Percentiles rank a stretch among this genome's conserved stretches.
Evolutionary conservation across 495 filamentous ascomycete species (phyloP).

Genomic region (Aspergillus sclerotiicarbonarius): DNA sequence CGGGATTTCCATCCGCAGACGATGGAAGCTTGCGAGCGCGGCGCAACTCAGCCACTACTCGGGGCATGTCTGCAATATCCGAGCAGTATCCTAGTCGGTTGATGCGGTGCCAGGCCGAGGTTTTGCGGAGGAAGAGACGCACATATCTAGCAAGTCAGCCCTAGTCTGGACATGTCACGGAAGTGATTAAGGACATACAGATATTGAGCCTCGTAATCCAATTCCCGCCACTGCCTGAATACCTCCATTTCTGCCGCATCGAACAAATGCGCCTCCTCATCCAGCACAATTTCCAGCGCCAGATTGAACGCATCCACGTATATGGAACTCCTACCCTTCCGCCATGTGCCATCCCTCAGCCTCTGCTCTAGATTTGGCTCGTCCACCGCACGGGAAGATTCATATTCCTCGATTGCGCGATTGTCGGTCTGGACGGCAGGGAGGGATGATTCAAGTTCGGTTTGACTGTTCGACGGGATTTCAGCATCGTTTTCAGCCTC

Average conservation of each 20-base stretch:
- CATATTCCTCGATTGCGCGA: conserved; percentile 79
- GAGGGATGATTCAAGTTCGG: conserved; percentile 76
- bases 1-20: conserved; percentile 41
- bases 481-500: conserved; percentile 39
- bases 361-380: conserved; percentile 43
- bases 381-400: conserved; percentile 50
- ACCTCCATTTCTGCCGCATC: conserved; percentile 73
- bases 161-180: not conserved
- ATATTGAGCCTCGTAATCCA: conserved; percentile 89
- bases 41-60: conserved; percentile 60
- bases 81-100: conserved; percentile 71
- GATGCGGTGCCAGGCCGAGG: conserved; percentile 89
- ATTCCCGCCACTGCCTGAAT: conserved; percentile 69
- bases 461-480: conserved; percentile 38
- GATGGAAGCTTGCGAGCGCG: conserved; percentile 37
- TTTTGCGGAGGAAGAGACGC: conserved; percentile 90
- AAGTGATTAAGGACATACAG: conserved; percentile 55
- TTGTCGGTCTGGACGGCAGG: conserved; percentile 64
- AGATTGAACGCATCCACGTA: conserved; percentile 98
- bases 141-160: conserved; percentile 63
- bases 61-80: conserved; percentile 73
- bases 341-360: conserved; percentile 56
- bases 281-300: conserved; percentile 83
- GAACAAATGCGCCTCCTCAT: conserved; percentile 87
- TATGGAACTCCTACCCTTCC: conserved; percentile 73